These are phyloP conservation scores for Hydnomerulius pinastri DNA, from an alignment of 768 basidiomycete species.

Conservation along the genomic window DNA sequence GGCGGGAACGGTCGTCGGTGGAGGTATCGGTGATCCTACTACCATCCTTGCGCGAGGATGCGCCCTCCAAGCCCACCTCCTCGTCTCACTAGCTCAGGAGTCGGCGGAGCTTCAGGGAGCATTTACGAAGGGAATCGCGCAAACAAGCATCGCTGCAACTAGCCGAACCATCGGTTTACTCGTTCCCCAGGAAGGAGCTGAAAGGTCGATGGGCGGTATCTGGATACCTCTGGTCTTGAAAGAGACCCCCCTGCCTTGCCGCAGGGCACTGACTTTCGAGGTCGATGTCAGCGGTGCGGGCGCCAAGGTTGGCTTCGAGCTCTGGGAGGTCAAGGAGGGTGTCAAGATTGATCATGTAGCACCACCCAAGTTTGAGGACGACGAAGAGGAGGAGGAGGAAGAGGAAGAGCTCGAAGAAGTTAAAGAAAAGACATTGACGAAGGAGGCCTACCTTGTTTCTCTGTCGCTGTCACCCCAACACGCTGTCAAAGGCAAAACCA, in stretches of 20 bases:
- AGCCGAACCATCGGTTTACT: conserved; percentile 64
- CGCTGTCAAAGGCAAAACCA: conserved; percentile 48
- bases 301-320: conserved; percentile 56
- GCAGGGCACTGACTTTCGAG: conserved; percentile 60
- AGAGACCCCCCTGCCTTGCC: conserved; percentile 71
- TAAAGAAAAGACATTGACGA: conserved; percentile 60
- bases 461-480: conserved; percentile 38
- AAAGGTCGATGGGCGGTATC: conserved; percentile 52
- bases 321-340: conserved; percentile 77
- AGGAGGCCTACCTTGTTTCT: conserved; percentile 49
- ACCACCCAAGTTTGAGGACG: conserved; percentile 44
- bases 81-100: conserved; percentile 48
- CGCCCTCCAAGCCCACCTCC: conserved; percentile 69
- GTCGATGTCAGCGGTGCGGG: conserved; percentile 46
- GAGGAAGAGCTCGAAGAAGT: conserved; percentile 65
- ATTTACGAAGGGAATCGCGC: conserved; percentile 45
- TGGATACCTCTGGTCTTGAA: conserved; percentile 68
- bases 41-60: conserved; percentile 77
- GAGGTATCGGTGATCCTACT: conserved; percentile 75
- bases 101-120: conserved; percentile 53
- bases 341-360: conserved; percentile 62
- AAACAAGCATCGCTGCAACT: conserved; percentile 53
- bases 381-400: conserved; percentile 50
- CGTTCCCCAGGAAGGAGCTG: conserved; percentile 51
- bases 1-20: conserved; percentile 66